A percentile compares a stretch with the other conserved stretches of the same genome.
Evolutionary conservation across 352 stramenopile species (phyloP).

Genomic region (Globisporangium irregulare): DNA sequence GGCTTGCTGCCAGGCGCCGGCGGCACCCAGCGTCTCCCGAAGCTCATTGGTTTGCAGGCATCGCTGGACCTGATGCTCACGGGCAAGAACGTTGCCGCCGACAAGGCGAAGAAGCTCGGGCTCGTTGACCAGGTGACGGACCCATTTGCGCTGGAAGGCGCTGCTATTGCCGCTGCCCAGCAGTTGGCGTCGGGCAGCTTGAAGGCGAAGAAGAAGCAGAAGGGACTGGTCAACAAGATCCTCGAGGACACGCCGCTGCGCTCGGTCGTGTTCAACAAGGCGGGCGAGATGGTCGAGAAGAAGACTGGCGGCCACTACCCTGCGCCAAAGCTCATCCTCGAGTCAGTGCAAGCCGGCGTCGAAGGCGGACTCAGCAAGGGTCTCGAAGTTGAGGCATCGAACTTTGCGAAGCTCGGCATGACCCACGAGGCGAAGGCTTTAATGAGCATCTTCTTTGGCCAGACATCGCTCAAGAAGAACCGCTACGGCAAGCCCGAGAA

Average conservation of each 20-base stretch:
- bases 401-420: conserved; percentile 96
- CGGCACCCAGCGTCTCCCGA: conserved; percentile 96
- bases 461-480: conserved; percentile 98
- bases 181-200: conserved; percentile 89
- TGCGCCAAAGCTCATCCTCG: conserved; percentile 94
- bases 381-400: conserved; percentile 92
- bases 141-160: conserved; percentile 85
- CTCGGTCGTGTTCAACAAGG: conserved; percentile 93
- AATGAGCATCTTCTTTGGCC: conserved; percentile 98
- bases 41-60: conserved; percentile 90
- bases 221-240: conserved; percentile 84
- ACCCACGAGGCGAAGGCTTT: conserved; percentile 94
- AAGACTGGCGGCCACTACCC: conserved; percentile 97
- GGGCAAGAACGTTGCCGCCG: conserved; percentile 94
- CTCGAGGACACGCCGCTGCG: conserved; percentile 95
- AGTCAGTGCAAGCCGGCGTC: conserved; percentile 83
- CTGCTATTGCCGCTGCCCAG: conserved; percentile 88
- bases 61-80: conserved; percentile 98
- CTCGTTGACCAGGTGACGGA: conserved; percentile 96
- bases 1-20: conserved; percentile 96
- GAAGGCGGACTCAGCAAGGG: conserved; percentile 76
- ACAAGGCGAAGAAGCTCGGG: conserved; percentile 97
- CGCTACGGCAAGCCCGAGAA: conserved; percentile 87
- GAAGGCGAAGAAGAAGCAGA: conserved; percentile 90
- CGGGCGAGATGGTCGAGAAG: conserved; percentile 95